A percentile compares a stretch with the other conserved stretches of the same genome.
These are phyloP conservation scores for Trebouxia sp. DNA, from an alignment of 139 green algal genomes.

Conservation along the genomic window DNA sequence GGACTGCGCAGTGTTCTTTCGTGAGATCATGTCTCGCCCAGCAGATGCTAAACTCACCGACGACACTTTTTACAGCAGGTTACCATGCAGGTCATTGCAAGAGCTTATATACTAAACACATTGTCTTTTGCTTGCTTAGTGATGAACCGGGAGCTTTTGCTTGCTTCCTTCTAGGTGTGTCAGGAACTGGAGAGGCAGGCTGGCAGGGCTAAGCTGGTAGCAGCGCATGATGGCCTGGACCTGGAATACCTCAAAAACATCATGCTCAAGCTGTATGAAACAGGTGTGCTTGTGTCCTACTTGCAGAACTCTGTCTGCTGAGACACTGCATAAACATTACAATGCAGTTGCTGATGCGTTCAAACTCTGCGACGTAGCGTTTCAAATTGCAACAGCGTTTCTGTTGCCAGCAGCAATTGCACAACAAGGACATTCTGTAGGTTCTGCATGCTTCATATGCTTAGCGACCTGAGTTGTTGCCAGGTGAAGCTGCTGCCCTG, in stretches of 20 bases:
- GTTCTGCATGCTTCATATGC: neutral
- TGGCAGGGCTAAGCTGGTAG: constrained; percentile 40
- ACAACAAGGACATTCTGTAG: neutral
- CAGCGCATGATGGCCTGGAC: constrained; percentile 33
- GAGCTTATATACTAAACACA: too few relatives aligned
- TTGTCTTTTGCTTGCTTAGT: too few relatives aligned
- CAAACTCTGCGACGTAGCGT: neutral
- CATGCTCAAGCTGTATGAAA: constrained; percentile 63
- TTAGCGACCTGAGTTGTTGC: neutral
- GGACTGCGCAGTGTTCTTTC: too few relatives aligned
- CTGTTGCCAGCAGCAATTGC: neutral
- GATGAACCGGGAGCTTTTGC: too few relatives aligned
- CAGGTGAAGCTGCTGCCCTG: constrained; percentile 50
- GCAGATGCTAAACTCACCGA: too few relatives aligned
- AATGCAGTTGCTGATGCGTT: too few relatives aligned
- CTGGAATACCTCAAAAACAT: constrained; percentile 69
- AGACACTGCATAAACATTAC: neutral
- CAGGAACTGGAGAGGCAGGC: constrained; percentile 51
- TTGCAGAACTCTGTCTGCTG: neutral
- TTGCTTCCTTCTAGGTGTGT: too few relatives aligned
- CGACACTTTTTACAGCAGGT: too few relatives aligned
- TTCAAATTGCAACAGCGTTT: neutral
- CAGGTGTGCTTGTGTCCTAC: constrained; percentile 20
- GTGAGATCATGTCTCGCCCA: too few relatives aligned
- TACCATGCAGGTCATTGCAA: too few relatives aligned